Base-by-base conservation (phyloP, 169 alveolate genomes). In the Cryptosporidium viatorum region DNA sequence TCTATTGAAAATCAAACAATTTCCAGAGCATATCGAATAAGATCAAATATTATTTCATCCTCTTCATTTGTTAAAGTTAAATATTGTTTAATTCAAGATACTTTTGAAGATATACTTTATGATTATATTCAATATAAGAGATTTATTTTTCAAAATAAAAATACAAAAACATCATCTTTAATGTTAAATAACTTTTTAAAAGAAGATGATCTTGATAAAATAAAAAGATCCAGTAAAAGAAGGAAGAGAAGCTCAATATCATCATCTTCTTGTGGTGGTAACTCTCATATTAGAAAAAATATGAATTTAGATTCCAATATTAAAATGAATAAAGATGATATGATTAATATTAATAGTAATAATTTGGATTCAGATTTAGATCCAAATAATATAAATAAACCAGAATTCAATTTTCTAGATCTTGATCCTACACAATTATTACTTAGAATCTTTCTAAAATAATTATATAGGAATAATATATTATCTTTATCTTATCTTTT, bases 1-100 rank as follows among this genome's bases (percentile, higher is more conserved):
- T 55, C 74, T 2, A 60, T 75, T 59, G 86, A 75, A 37, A 75
- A 60, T 18, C 86, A 75, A 2, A 75, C 86, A 21, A 75, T 75
- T 58, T 55, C 86, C 10, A 75, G 86, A 60, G 86, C 86, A 31
- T 59, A 75, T 59, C 59, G 86, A 60, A 75, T 75, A 8, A 75
- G 86, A 60, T 35, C 59, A 12, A 60, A 6, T 21, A 7, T 3
- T 8, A 8, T 3, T 21, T 14, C 71, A n/a, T 51, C 18, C 2
- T 48, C 58, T 33, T 48, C 21, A n/a, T 48, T 14, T 33, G 73
- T 75, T 21, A 75, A 75, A n/a, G 86, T 75, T 59, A 75, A 52
- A 16, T 75, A 75, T 60, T 75, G 86, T 29, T 35, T 75, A 9
- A 68, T 75, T 58, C 45, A 75, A 75, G 73, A 75, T 59, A 75